Percentiles rank a stretch among this genome's conserved stretches.
These are phyloP conservation scores for Monascus purpureus DNA, from an alignment of 495 filamentous ascomycete genomes.

Conservation along the genomic window DNA sequence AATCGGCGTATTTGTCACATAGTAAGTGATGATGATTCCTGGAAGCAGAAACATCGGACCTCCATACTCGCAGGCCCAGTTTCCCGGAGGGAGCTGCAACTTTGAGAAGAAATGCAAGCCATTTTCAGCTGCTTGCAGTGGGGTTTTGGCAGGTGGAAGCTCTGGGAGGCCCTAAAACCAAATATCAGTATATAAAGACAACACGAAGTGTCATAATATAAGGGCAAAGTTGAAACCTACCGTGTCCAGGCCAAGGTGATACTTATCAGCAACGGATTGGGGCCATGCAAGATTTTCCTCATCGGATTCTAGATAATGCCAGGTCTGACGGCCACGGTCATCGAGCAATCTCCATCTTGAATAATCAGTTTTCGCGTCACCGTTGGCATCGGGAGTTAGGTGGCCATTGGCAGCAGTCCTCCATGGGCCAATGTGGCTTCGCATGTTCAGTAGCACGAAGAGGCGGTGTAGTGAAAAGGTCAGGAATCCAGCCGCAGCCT, in stretches of 20 bases:
- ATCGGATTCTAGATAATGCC: slow-evolving; percentile 80
- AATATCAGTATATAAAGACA: slow-evolving; percentile 8
- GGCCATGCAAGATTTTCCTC: slow-evolving; percentile 67
- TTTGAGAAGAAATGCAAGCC: slow-evolving; percentile 80
- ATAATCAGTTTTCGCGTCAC: slow-evolving; percentile 51
- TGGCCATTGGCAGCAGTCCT: slow-evolving; percentile 26
- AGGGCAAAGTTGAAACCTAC: slow-evolving; percentile 26
- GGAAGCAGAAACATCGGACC: slow-evolving; percentile 81
- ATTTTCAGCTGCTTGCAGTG: slow-evolving; percentile 66
- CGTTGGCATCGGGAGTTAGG: slow-evolving; percentile 22
- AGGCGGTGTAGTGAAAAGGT: slow-evolving; percentile 1
- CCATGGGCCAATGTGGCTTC: slow-evolving; percentile 26
- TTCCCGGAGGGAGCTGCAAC: slow-evolving; percentile 73
- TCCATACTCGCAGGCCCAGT: slow-evolving; percentile 97
- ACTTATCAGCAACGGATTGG: slow-evolving; percentile 71
- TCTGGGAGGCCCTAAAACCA: slow-evolving; percentile 50
- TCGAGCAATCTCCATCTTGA: slow-evolving; percentile 73
- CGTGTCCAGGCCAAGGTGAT: slow-evolving; percentile 59
- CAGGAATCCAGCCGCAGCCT: neutral
- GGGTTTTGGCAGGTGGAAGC: slow-evolving; percentile 54
- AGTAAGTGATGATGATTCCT: slow-evolving; percentile 74
- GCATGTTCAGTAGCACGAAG: slow-evolving; percentile 3
- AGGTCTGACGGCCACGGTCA: slow-evolving; percentile 75
- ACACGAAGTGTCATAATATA: too few species aligned
- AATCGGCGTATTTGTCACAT: slow-evolving; percentile 80